These are phyloP conservation scores for Geosmithia morbida DNA, from an alignment of 2,329 filamentous ascomycete genomes.

Conservation along the genomic window DNA sequence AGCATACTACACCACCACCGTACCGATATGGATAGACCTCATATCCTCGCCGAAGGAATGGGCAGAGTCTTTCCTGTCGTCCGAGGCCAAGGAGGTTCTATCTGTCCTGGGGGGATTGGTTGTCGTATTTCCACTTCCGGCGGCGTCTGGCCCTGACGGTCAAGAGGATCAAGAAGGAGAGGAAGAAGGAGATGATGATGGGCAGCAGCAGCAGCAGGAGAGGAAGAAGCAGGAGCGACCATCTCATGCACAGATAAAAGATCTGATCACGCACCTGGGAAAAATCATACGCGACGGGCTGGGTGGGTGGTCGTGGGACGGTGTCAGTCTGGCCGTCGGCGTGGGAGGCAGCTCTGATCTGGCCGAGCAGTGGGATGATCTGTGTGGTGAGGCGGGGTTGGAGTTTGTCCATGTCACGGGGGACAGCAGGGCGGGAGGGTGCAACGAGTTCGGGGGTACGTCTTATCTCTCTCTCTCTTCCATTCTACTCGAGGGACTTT, in stretches of 20 bases:
- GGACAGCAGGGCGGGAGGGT: conserved; percentile 16
- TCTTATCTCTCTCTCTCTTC: background rate
- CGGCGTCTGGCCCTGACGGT: conserved; percentile 1
- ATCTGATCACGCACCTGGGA: conserved; percentile 36
- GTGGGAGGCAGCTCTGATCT: conserved; percentile 28
- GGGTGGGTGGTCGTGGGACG: conserved; percentile 50
- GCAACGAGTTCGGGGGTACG: conserved; percentile 45
- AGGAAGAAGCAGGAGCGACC: background rate
- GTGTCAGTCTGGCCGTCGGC: conserved; percentile 44
- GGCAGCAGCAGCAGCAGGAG: conserved; percentile 1
- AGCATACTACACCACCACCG: conserved; percentile 42
- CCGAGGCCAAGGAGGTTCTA: conserved; percentile 49
- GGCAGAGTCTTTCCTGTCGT: conserved; percentile 41
- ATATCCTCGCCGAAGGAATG: conserved; percentile 36
- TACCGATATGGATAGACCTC: conserved; percentile 56
- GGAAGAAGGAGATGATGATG: background rate
- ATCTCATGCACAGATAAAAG: conserved; percentile 12
- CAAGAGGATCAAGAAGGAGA: background rate
- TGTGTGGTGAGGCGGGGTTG: conserved; percentile 39
- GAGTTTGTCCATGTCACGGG: conserved; percentile 45
- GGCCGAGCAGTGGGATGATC: conserved; percentile 46
- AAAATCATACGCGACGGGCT: conserved; percentile 40
- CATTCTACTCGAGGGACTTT: background rate
- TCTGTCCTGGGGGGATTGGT: conserved; percentile 45
- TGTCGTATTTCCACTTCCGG: conserved; percentile 17